These are phyloP conservation scores for Acacia confusa DNA, from an alignment of 306 rosid genomes.

Conservation along the genomic window DNA sequence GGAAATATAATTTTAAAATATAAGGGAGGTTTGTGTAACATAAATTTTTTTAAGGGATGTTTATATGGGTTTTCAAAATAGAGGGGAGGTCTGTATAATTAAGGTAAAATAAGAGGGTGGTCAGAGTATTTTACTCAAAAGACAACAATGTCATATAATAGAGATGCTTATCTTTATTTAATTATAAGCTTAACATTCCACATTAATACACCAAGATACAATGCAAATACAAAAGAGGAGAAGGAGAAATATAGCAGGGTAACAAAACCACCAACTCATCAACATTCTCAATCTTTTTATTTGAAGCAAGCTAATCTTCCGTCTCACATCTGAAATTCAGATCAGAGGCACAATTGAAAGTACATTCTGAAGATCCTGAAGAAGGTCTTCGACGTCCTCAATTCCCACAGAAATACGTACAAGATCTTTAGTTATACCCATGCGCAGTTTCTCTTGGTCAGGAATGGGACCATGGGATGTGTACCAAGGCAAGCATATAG, in stretches of 20 bases:
- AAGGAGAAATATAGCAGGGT: neutral
- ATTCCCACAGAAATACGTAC: neutral
- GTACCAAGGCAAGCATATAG: neutral
- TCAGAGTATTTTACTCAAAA: no score
- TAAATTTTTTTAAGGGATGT: no score
- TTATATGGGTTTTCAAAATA: no score
- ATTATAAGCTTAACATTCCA: neutral
- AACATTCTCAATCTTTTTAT: neutral
- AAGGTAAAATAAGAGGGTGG: no score
- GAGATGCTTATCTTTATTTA: no score
- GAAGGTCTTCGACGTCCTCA: neutral
- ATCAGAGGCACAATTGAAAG: neutral
- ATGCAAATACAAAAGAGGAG: neutral
- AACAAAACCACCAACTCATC: neutral
- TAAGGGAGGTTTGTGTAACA: no score
- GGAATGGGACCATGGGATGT: neutral
- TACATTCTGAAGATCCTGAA: neutral
- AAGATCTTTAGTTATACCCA: neutral
- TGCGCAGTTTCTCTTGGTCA: neutral
- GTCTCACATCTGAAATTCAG: neutral
- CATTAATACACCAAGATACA: neutral
- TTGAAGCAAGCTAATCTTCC: neutral
- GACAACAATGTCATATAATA: neutral
- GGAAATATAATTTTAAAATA: no score
- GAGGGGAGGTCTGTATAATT: no score